Evolutionary conservation across 768 basidiomycete species (phyloP), one percentile per base, ranked within the genome.

Genomic region (Tulasnella sp.): DNA sequence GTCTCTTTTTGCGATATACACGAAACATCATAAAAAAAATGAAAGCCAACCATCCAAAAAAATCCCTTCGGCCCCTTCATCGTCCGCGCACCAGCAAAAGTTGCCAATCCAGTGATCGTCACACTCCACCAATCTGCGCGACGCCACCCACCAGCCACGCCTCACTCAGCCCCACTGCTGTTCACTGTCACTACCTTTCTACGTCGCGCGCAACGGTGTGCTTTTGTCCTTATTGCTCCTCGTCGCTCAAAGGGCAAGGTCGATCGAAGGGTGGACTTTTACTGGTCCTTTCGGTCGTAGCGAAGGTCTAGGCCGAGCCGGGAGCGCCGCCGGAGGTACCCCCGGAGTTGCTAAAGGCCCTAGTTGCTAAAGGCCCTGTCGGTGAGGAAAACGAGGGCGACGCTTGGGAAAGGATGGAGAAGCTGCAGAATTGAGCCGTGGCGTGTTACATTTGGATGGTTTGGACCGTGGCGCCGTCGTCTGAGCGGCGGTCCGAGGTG

Each of bases 371-470:
- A 46, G 21, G 73, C 78, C 27, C 56, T 52, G 42, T 79, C 78
- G n/a, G 39, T 21, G 46, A 80, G 71, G 79, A 81, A 81, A 48
- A 80, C 80, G 46, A 80, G 80, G n/a, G 80, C 79, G 27, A 52
- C 71, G 46, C 18, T n/a, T 80, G 80, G 8, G 80, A 71, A 2
- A 27, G 62, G 1, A 80, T 56, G 58, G 68, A 14, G 58, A 81
- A 62, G 40, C 36, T 16, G 78, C 78, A 74, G 14, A 44, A 14
- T 8, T n/a, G 38, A 16, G 62, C 19, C 9, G 21, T 21, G n/a
- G n/a, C n/a, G 71, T 48, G 56, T 44, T 18, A 73, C 80, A 81
- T n/a, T 48, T 80, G 42, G 46, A 80, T 72, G 21, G 80, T 81
- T 27, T 79, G 39, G 31, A 77, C 42, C 6, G 34, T 24, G 34